These are phyloP conservation scores for Stygiomarasmius scandens DNA, from an alignment of 1,284 basidiomycete species.

Conservation along the genomic window DNA sequence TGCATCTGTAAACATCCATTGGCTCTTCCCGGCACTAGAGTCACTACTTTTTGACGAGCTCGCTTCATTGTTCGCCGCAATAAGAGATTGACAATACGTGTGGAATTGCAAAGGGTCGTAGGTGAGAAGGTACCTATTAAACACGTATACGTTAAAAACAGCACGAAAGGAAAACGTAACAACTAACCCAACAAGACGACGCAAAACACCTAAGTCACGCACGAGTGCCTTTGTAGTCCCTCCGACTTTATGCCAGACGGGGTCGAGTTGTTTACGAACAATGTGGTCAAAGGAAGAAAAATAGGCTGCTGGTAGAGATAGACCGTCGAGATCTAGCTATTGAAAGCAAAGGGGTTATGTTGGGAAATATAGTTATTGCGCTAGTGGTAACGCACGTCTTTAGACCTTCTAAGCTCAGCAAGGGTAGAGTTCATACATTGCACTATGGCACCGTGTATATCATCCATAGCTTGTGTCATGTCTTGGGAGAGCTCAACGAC, in stretches of 20 bases:
- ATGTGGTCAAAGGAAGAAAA: slow-evolving; percentile 93
- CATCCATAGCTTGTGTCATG: slow-evolving; percentile 84
- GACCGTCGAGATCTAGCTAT: slow-evolving; percentile 92
- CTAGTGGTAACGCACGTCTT: slow-evolving; percentile 79
- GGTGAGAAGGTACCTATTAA: slow-evolving; percentile 77
- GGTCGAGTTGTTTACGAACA: slow-evolving; percentile 87
- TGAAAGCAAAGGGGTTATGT: background rate
- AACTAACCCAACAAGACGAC: slow-evolving; percentile 80
- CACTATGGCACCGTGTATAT: slow-evolving; percentile 91
- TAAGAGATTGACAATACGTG: slow-evolving; percentile 88
- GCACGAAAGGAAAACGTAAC: background rate
- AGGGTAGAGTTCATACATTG: slow-evolving; percentile 95
- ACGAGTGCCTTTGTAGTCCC: slow-evolving; percentile 92
- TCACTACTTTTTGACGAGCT: background rate
- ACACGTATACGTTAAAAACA: background rate
- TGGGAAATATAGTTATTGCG: slow-evolving; percentile 22
- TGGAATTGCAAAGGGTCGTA: slow-evolving; percentile 94
- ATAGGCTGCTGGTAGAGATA: slow-evolving; percentile 92
- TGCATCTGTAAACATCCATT: slow-evolving; percentile 89
- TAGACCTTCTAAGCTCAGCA: slow-evolving; percentile 88
- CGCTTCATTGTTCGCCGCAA: slow-evolving; percentile 64
- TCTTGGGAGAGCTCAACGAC: slow-evolving; percentile 92
- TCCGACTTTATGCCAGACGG: slow-evolving; percentile 96
- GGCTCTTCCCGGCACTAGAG: slow-evolving; percentile 20
- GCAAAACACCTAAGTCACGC: slow-evolving; percentile 83